Evolutionary conservation across 2,329 filamentous ascomycete genomes (phyloP).

Genomic region (Simplicillium aogashimaense): DNA sequence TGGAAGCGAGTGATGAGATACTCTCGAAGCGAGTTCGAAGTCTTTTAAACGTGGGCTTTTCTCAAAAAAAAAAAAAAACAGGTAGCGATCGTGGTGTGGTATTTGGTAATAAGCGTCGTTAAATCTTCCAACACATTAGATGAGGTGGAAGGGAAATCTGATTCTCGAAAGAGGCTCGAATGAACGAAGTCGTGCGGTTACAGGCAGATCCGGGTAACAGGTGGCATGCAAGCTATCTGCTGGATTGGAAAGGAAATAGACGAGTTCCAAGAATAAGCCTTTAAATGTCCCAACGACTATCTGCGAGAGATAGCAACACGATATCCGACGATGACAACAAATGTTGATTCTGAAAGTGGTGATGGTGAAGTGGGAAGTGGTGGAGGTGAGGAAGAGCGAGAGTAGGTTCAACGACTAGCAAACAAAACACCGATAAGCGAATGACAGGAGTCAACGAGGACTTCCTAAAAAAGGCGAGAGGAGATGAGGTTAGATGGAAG

Average conservation of each 20-base stretch:
- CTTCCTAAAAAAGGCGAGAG: constrained; percentile 42
- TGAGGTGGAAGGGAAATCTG: background rate
- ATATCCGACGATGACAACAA: background rate
- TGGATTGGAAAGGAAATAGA: background rate
- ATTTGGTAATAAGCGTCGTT: background rate
- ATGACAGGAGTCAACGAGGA: constrained; percentile 68
- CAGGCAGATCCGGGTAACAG: background rate
- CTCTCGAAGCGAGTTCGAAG: background rate
- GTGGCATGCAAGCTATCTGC: background rate
- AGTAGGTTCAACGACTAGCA: constrained; percentile 32
- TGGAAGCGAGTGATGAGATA: background rate
- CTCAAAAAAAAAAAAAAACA: background rate
- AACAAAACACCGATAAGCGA: constrained; percentile 52
- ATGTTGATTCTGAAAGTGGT: background rate
- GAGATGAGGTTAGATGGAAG: constrained; percentile 27
- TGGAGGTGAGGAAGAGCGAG: constrained; percentile 16
- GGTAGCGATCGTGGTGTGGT: background rate
- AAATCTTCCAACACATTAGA: background rate
- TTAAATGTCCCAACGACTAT: background rate
- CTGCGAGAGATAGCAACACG: background rate
- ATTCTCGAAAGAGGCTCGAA: background rate
- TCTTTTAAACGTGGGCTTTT: background rate
- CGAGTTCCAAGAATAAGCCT: background rate
- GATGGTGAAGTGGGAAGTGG: background rate
- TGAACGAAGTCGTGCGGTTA: background rate